Evolutionary conservation across 2,329 filamentous ascomycete genomes (phyloP).

Genomic region (Ceratocystis papillata): DNA sequence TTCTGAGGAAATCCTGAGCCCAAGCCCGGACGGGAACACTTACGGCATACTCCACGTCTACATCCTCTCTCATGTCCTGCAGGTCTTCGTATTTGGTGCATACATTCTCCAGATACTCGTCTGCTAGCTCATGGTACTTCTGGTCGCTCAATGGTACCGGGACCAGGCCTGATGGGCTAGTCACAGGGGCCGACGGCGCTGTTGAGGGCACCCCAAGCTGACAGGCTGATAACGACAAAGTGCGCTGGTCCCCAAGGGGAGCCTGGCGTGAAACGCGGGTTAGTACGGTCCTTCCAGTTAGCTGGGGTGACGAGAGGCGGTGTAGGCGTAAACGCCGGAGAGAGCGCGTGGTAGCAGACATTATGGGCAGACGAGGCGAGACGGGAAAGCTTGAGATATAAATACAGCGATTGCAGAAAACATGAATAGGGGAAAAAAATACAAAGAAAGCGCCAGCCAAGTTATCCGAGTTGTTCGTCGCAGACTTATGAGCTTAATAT

Average conservation of each 20-base stretch:
- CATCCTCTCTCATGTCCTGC: constrained; percentile 60
- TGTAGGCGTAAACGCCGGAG: not conserved
- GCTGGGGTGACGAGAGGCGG: not conserved
- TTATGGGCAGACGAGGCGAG: not conserved
- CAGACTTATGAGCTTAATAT: not conserved
- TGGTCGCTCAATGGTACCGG: constrained; percentile 34
- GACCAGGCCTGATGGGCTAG: constrained; percentile 2
- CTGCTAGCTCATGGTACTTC: constrained; percentile 67
- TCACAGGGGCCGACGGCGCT: constrained; percentile 11
- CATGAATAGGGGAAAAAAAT: not conserved
- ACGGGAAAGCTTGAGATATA: not conserved
- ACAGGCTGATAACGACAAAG: not conserved
- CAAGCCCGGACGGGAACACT: constrained; percentile 30
- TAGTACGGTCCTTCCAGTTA: not conserved
- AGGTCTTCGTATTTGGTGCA: constrained; percentile 56
- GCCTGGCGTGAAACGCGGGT: not conserved
- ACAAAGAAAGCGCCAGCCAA: not conserved
- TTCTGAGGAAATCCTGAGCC: too few species aligned
- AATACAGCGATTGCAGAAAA: not conserved
- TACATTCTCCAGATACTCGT: constrained; percentile 57
- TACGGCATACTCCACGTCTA: constrained; percentile 87
- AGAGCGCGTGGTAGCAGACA: not conserved
- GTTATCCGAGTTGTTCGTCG: not conserved
- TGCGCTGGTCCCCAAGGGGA: not conserved
- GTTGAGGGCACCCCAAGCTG: not conserved